Percentiles rank a stretch among this genome's conserved stretches.
phyloP scores from a whole-genome alignment of 495 filamentous ascomycete species.

The Elasticomyces elasticus region DNA sequence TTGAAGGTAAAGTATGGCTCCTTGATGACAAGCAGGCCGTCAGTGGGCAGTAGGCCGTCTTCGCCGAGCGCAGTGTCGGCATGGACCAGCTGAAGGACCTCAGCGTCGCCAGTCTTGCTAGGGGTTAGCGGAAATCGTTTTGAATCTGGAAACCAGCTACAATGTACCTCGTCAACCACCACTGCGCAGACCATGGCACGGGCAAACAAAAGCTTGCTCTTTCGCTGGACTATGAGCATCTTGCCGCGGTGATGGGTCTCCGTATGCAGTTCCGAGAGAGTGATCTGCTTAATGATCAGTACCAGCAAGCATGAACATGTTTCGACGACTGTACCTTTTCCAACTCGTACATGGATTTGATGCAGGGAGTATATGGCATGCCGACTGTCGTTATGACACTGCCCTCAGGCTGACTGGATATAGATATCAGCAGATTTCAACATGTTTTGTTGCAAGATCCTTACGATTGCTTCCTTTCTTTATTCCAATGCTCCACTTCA shows the following conservation, averaged over 20 bases:
- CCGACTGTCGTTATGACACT: not conserved
- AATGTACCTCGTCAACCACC: not conserved
- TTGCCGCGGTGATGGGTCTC: not conserved
- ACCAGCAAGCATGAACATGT: not conserved
- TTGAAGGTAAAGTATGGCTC: not conserved
- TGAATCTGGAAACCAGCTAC: not conserved
- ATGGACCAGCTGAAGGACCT: not conserved
- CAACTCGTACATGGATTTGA: not conserved
- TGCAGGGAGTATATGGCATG: not conserved
- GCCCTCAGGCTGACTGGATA: no score
- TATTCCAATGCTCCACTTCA: no score
- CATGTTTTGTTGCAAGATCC: no score
- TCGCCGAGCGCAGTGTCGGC: not conserved
- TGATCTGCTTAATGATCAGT: not conserved
- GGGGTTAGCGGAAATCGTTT: no score
- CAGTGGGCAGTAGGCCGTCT: not conserved
- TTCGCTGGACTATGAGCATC: not conserved
- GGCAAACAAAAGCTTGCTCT: not conserved
- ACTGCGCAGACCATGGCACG: not conserved
- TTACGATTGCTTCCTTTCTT: no score
- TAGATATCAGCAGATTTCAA: no score
- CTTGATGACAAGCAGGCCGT: not conserved
- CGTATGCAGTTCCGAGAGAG: not conserved
- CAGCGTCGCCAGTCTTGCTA: not conserved
- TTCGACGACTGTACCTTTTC: not conserved